Percentiles rank a stretch among this genome's conserved stretches.
phyloP scores from a whole-genome alignment of 2,329 filamentous ascomycete genomes.

The Thelonectria rubi region DNA sequence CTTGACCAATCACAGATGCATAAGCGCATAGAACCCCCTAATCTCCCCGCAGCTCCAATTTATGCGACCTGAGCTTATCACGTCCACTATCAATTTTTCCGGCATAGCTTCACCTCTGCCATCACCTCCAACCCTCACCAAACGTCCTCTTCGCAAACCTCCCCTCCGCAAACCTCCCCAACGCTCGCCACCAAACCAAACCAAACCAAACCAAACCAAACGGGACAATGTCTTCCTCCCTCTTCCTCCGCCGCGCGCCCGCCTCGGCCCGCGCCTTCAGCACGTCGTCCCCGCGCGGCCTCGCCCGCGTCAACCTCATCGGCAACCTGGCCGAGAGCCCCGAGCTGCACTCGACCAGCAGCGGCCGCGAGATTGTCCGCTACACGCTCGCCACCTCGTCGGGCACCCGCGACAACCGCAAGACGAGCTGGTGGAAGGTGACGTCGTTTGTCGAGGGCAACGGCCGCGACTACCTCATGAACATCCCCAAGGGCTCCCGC shows the following conservation, averaged over 20 bases:
- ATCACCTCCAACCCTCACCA: not conserved
- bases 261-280: conserved; percentile 76
- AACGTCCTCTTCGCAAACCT: no score
- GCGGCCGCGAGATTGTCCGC: conserved; percentile 76
- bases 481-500: conserved; percentile 80
- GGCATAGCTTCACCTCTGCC: not conserved
- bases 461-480: conserved; percentile 75
- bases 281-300: conserved; percentile 68
- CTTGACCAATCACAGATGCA: conserved; percentile 12
- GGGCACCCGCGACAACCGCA: conserved; percentile 74
- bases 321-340: conserved; percentile 85
- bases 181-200: not conserved
- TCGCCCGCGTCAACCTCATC: conserved; percentile 86
- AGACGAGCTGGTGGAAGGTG: conserved; percentile 87
- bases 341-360: conserved; percentile 75
- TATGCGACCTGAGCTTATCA: not conserved
- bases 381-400: conserved; percentile 78
- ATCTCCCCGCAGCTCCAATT: not conserved
- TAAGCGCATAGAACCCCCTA: not conserved
- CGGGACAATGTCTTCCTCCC: conserved; percentile 55
- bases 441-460: conserved; percentile 77
- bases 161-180: not conserved
- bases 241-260: conserved; percentile 60
- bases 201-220: not conserved
- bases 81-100: not conserved